Evolutionary conservation across 2,329 filamentous ascomycete genomes (phyloP).

Genomic region (Rutstroemia sp.): DNA sequence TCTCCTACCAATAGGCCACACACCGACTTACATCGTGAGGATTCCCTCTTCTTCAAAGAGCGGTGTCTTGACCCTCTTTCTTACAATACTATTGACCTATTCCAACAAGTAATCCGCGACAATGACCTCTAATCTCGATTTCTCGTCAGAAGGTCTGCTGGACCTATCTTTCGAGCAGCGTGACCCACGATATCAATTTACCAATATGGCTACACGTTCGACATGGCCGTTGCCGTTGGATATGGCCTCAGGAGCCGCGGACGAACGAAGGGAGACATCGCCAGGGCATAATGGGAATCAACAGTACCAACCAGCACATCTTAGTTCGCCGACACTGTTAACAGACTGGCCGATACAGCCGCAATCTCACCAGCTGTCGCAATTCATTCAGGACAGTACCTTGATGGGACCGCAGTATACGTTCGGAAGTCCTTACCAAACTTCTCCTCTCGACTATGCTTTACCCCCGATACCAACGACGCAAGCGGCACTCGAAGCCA

Average conservation of each 20-base stretch:
- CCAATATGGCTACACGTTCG: constrained; percentile 32
- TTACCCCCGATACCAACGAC: constrained; percentile 48
- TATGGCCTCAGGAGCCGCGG: constrained; percentile 26
- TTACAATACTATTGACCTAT: constrained; percentile 41
- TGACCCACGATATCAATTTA: constrained; percentile 46
- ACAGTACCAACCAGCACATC: constrained; percentile 35
- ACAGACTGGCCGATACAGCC: constrained; percentile 52
- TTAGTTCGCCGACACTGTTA: constrained; percentile 39
- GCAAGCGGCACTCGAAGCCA: constrained; percentile 54
- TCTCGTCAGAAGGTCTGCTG: constrained; percentile 54
- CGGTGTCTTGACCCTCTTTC: constrained; percentile 29
- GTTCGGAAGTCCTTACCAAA: constrained; percentile 26
- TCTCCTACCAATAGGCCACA: constrained; percentile 19
- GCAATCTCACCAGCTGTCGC: constrained; percentile 27
- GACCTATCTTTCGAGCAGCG: constrained; percentile 54
- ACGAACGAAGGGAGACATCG: constrained; percentile 27
- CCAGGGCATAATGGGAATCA: constrained; percentile 37
- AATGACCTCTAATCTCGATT: constrained; percentile 51
- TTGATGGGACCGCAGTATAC: constrained; percentile 29
- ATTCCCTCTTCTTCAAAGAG: constrained; percentile 27
- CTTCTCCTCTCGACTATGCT: constrained; percentile 25
- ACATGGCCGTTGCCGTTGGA: constrained; percentile 30
- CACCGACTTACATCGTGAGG: constrained; percentile 28
- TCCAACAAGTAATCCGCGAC: constrained; percentile 29
- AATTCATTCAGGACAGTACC: constrained; percentile 28